Conservation (phyloP, 805 yeast species). For the Monosporozyma servazzii region DNA sequence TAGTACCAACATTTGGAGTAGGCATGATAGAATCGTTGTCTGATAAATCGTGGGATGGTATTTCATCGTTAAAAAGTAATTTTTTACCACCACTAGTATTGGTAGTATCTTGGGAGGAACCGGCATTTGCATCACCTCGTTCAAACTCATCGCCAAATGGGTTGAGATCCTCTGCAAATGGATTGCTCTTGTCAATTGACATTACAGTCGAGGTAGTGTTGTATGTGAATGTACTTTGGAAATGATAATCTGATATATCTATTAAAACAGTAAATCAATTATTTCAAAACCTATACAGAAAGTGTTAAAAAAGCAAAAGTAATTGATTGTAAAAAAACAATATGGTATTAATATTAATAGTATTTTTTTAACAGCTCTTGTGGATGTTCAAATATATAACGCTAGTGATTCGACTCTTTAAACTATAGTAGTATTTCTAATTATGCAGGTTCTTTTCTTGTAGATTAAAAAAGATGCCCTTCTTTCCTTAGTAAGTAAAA, state of each 20-base stretch:
- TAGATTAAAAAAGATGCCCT: background rate
- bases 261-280: background rate
- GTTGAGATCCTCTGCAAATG: constrained; percentile 3
- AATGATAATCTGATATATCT: background rate
- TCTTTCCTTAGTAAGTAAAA: background rate
- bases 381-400: background rate
- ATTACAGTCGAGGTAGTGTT: background rate
- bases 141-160: constrained; percentile 23
- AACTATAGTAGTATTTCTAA: background rate
- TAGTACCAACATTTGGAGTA: constrained; percentile 20
- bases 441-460: background rate
- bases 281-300: background rate
- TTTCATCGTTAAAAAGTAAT: constrained; percentile 1
- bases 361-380: background rate
- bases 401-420: background rate
- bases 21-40: constrained; percentile 20
- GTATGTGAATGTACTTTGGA: background rate
- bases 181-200: constrained; percentile 4
- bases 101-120: background rate
- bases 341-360: background rate
- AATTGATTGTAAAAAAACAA: background rate
- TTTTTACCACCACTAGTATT: background rate
- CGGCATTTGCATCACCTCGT: constrained; percentile 4
- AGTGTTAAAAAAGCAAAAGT: background rate
- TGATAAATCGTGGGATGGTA: constrained; percentile 9